Percentiles rank a stretch among this genome's conserved stretches.
Conservation (phyloP, 1,284 basidiomycete species). For the Peniophora sp. region DNA sequence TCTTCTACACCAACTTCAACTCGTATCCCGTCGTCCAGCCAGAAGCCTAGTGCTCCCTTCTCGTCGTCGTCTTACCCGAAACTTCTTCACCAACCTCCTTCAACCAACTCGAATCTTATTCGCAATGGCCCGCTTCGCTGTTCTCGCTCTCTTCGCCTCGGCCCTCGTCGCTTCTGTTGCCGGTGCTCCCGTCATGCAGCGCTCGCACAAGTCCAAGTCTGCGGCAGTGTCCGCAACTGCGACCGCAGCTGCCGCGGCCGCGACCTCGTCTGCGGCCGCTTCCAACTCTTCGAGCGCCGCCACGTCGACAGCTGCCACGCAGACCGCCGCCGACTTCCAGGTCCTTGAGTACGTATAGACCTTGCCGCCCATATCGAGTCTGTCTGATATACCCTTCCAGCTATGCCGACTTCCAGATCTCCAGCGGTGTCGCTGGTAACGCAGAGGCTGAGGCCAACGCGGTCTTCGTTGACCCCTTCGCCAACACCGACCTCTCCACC, state of each 20-base stretch:
- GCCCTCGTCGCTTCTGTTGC: slow-evolving; percentile 14
- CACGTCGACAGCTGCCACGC: too few relatives aligned
- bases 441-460: slow-evolving; percentile 33
- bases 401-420: slow-evolving; percentile 40
- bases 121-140: slow-evolving; percentile 17
- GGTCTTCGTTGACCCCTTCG: slow-evolving; percentile 33
- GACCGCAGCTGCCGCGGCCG: not conserved
- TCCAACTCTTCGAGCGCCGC: not conserved
- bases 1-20: not conserved
- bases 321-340: not conserved
- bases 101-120: not conserved
- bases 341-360: not conserved
- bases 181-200: slow-evolving; percentile 12
- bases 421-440: slow-evolving; percentile 32
- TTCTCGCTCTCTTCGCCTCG: slow-evolving; percentile 17
- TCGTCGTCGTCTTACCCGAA: not conserved
- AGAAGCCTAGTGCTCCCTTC: not conserved
- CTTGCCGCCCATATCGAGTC: not conserved
- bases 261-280: not conserved
- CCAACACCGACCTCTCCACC: slow-evolving; percentile 26
- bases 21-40: too few relatives aligned
- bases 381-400: slow-evolving; percentile 11
- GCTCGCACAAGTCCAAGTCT: not conserved
- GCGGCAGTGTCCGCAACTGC: not conserved
- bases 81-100: slow-evolving; percentile 1